Base-by-base conservation (phyloP, 768 basidiomycete genomes). In the Tulasnella sp. region DNA sequence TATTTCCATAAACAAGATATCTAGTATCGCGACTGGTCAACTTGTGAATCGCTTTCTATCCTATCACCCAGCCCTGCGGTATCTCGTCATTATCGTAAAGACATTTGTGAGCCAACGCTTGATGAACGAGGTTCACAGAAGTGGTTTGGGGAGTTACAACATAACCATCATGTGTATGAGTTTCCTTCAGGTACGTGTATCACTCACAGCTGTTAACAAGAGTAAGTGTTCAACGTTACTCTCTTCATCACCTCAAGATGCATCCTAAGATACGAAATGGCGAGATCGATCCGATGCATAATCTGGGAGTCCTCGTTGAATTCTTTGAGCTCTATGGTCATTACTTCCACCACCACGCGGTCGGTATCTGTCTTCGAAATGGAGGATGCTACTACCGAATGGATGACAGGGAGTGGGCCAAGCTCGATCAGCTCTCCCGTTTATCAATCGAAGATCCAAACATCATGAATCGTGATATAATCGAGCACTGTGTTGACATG, bases 41-140 rank as follows among this genome's bases (percentile, higher is more conserved):
- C 85, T 94, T 60, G 80, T 97, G 67, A 86, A 85, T 48, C 80
- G 83, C 2, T 92, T 94, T 68, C 74, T 95, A 41, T 74, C 77
- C 44, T 75, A 87, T 58, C 76, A 92, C 70, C 80, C 86, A 21
- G 91, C 89, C 0, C 73, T 93, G n/a, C 81, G 86, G 32, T 81
- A 80, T 58, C 81, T 99, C 41, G 83, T 97, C 38, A 73, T 97
- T 68, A 82, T 95, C 62, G 85, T 88, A 64, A 99, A 98, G 72
- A 80, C 86, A 2, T 98, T 96, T 71, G 76, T 98, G 56, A 80
- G 77, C 64, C 91, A 96, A 69, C 77, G 94, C 42, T 81, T 81
- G 27, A 88, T 97, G 91, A 98, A 99, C 70, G 96, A 98, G 71
- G 95, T 98, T 17, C 97, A 85, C 70, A 88, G 86, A 0, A 95